These are phyloP conservation scores for Pestalotiopsis sp. DNA, from an alignment of 2,329 filamentous ascomycete species.

Conservation along the genomic window DNA sequence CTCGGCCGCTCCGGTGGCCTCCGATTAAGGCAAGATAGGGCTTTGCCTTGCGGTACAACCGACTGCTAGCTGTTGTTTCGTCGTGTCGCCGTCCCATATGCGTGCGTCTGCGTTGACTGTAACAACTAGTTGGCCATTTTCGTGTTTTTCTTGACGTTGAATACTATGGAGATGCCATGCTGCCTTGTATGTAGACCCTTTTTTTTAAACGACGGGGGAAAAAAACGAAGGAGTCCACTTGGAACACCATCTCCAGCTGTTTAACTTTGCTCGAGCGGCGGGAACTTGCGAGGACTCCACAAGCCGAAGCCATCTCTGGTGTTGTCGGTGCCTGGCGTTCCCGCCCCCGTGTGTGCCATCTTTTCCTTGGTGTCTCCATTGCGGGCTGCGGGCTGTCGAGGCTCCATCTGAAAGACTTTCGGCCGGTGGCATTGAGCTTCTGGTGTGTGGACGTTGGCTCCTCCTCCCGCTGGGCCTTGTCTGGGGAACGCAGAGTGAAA, in stretches of 20 bases:
- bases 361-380: conserved; percentile 2
- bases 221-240: conserved; percentile 2
- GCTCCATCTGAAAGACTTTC: conserved; percentile 2
- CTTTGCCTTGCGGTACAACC: not conserved
- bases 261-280: conserved; percentile 2
- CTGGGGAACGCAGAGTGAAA: not conserved
- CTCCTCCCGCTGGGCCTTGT: not conserved
- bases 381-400: not conserved
- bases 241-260: conserved; percentile 2
- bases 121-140: not conserved
- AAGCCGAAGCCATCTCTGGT: conserved; percentile 5
- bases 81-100: not conserved
- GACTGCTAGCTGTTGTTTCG: not conserved
- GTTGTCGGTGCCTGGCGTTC: not conserved
- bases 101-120: not conserved
- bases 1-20: not conserved
- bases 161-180: not conserved
- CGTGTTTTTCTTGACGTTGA: not conserved
- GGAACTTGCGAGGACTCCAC: conserved; percentile 10
- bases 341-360: not conserved
- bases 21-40: not conserved
- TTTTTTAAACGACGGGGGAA: not conserved
- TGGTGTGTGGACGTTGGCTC: not conserved
- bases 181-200: not conserved
- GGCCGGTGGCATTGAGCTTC: not conserved